Evolutionary conservation across 768 basidiomycete genomes (phyloP), one percentile per base, ranked within the genome.

Genomic region (Termitomyces sp.): DNA sequence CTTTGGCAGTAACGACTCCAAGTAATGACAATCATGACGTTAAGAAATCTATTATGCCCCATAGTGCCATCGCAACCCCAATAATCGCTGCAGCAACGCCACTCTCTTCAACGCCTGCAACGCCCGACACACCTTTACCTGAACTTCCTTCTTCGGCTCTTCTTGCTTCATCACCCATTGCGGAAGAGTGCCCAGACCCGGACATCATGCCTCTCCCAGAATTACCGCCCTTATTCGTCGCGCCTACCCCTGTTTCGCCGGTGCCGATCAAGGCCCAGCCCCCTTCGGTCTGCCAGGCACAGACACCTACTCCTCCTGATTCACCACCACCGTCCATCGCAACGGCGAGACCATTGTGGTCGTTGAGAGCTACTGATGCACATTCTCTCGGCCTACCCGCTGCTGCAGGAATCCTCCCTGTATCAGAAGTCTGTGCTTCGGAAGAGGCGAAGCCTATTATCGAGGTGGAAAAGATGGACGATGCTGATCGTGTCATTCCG

Each of bases 241-340:
- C 56, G 20, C 46, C 45, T 45, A 54, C 65, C 65, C 65, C 67
- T 37, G 60, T 59, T 53, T 62, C 63, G 14, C 62, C 67, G 36
- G 60, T 65, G 51, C 48, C 64, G 50, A n/a, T 57, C 53, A 59
- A 63, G 37, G 10, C 36, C 6, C 38, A 25, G 4, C 20, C 61
- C 6, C 58, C 50, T 40, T 25, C 51, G 10, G 31, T 51, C 8
- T 46, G 60, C 25, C 59, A 45, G 14, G 56, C 60, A 14, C 79
- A 81, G 59, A 79, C 71, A 12, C 79, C 79, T 8, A 81, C 79
- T 4, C 79, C 79, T 1, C 79, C 79, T 1, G 78, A 76, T 5
- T 81, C 79, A 9, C 79, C 64, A 40, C 59, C 59, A 40, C 42
- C 15, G n/a, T 40, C n/a, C 10, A 56, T 54, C 25, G 40, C 32